phyloP scores from a whole-genome alignment of 352 stramenopile species.

The Phytophthora cajani region DNA sequence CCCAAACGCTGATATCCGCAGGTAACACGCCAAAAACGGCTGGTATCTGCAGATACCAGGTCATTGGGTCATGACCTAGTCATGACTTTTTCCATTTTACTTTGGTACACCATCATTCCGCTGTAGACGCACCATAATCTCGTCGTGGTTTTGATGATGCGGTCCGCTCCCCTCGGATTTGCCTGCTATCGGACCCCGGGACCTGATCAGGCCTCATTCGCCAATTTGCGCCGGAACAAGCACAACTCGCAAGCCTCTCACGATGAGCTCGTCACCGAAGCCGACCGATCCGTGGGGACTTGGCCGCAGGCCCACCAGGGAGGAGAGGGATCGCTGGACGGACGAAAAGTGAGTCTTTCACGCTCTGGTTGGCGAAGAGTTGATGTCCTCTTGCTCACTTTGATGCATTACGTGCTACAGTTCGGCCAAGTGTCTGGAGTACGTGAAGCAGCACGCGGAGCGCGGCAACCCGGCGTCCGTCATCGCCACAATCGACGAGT shows the following conservation, averaged over 20 bases:
- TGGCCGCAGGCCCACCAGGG: conserved; percentile 13
- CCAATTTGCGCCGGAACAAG: conserved; percentile 13
- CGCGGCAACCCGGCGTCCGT: conserved; percentile 43
- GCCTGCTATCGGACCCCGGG: not conserved
- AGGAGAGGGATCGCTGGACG: conserved; percentile 17
- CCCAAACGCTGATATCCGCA: no score
- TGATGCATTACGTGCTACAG: conserved; percentile 7
- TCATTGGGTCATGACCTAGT: no score
- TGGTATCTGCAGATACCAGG: no score
- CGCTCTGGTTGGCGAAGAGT: not conserved
- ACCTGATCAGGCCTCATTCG: not conserved
- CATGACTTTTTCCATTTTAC: no score
- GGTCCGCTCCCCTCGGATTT: not conserved
- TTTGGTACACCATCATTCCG: not conserved
- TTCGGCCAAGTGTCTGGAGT: conserved; percentile 45
- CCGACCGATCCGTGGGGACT: conserved; percentile 19
- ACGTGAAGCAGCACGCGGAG: conserved; percentile 46
- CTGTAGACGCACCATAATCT: not conserved
- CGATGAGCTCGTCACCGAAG: conserved; percentile 16
- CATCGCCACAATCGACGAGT: conserved; percentile 48
- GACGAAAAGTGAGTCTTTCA: conserved; percentile 19
- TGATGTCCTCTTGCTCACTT: not conserved
- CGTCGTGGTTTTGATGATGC: not conserved
- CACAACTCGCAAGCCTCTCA: not conserved
- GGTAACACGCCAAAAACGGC: no score